phyloP scores from a whole-genome alignment of 2,329 filamentous ascomycete species.

The Fusarium zealandicum region DNA sequence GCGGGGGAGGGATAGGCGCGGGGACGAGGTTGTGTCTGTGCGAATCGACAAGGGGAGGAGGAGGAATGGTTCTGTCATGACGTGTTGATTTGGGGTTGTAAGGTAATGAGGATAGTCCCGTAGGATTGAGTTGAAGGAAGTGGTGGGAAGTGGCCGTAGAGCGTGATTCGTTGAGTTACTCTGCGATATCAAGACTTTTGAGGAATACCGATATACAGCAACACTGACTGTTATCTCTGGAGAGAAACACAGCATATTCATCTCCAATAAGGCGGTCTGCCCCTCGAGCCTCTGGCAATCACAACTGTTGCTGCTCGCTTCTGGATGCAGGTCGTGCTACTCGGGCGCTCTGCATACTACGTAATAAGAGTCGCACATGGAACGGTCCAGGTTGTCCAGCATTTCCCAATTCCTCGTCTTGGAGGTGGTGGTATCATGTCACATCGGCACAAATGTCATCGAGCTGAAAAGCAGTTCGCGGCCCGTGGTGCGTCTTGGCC shows the following conservation, averaged over 20 bases:
- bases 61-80: neutral
- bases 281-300: neutral
- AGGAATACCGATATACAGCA: too few relatives aligned
- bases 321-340: slow-evolving; percentile 24
- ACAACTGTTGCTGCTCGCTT: slow-evolving; percentile 27
- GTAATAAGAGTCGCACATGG: slow-evolving; percentile 11
- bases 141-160: neutral
- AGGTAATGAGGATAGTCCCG: neutral
- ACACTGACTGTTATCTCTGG: neutral
- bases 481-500: too few relatives aligned
- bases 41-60: neutral
- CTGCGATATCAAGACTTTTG: too few relatives aligned
- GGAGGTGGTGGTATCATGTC: too few relatives aligned
- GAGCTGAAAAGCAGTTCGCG: too few relatives aligned
- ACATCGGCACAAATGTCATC: too few relatives aligned
- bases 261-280: neutral
- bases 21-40: slow-evolving; percentile 18
- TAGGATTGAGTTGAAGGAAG: too few relatives aligned
- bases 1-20: slow-evolving; percentile 29
- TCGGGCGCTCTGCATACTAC: slow-evolving; percentile 16
- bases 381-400: neutral
- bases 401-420: too few relatives aligned
- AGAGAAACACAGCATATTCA: neutral
- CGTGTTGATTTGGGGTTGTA: slow-evolving; percentile 3
- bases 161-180: too few relatives aligned